Evolutionary conservation across 2,329 filamentous ascomycete species (phyloP).

Genomic region (Rhinocladiella mackenziei): DNA sequence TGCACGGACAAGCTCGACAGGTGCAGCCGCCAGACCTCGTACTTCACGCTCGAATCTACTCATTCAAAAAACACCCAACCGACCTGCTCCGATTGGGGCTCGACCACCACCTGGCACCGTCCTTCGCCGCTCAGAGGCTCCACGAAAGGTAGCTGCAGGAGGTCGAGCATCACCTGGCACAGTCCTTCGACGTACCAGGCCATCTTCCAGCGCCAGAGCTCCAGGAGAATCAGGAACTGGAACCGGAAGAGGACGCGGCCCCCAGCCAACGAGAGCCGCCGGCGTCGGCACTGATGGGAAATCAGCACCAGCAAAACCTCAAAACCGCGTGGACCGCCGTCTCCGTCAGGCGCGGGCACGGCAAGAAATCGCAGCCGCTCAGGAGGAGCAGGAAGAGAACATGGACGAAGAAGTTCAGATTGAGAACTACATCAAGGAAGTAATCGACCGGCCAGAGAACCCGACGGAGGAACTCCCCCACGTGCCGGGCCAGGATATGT

Average conservation of each 20-base stretch:
- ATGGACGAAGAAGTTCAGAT: constrained; percentile 8
- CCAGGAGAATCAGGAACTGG: neutral
- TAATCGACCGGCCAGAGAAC: constrained; percentile 24
- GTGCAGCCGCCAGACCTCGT: constrained; percentile 4
- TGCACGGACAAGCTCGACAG: neutral
- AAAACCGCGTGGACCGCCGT: constrained; percentile 9
- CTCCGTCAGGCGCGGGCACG: constrained; percentile 12
- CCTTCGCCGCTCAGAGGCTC: constrained; percentile 4
- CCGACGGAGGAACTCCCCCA: constrained; percentile 25
- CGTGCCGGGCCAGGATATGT: constrained; percentile 20
- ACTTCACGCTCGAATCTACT: neutral
- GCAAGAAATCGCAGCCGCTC: constrained; percentile 7
- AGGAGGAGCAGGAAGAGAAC: constrained; percentile 16
- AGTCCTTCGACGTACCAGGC: constrained; percentile 12
- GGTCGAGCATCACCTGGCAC: constrained; percentile 3
- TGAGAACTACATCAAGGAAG: constrained; percentile 19
- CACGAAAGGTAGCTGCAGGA: too few relatives aligned
- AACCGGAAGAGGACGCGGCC: neutral
- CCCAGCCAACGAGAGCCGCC: neutral
- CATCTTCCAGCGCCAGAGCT: constrained; percentile 9
- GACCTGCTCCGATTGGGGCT: neutral
- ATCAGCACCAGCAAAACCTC: neutral
- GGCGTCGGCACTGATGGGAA: neutral
- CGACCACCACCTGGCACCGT: constrained; percentile 2
- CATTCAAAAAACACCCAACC: constrained; percentile 3